Evolutionary conservation across 1,284 basidiomycete genomes (phyloP).

Genomic region (Tylopilus orsonianus): DNA sequence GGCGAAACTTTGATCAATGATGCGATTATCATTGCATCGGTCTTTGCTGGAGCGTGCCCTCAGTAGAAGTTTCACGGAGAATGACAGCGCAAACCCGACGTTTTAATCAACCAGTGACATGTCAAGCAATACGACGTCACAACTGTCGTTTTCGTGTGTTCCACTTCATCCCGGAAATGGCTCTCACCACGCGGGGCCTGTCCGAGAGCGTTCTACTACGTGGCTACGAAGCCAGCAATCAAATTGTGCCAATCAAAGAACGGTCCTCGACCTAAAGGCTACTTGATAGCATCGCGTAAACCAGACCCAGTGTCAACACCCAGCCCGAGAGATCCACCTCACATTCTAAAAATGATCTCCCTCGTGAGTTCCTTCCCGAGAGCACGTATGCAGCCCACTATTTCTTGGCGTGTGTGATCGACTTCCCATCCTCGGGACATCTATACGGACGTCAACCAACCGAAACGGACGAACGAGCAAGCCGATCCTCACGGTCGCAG

Average conservation of each 20-base stretch:
- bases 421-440: slow-evolving; percentile 32
- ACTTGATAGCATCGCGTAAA: too few species aligned
- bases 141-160: too few species aligned
- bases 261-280: background rate
- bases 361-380: slow-evolving; percentile 42
- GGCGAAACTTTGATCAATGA: background rate
- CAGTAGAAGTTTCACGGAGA: background rate
- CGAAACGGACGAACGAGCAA: background rate
- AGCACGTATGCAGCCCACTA: slow-evolving; percentile 38
- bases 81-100: too few species aligned
- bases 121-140: too few species aligned
- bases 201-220: too few species aligned
- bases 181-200: too few species aligned
- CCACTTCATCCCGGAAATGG: too few species aligned
- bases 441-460: slow-evolving; percentile 24
- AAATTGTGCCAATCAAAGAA: background rate
- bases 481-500: slow-evolving; percentile 22
- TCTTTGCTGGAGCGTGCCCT: background rate
- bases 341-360: slow-evolving; percentile 37
- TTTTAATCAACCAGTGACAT: too few species aligned
- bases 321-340: slow-evolving; percentile 1
- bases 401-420: slow-evolving; percentile 26
- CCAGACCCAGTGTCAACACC: too few species aligned
- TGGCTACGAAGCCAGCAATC: too few species aligned
- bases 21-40: background rate